Evolutionary conservation across 2,329 filamentous ascomycete species (phyloP).

Genomic region (Akanthomyces uredinophilus): DNA sequence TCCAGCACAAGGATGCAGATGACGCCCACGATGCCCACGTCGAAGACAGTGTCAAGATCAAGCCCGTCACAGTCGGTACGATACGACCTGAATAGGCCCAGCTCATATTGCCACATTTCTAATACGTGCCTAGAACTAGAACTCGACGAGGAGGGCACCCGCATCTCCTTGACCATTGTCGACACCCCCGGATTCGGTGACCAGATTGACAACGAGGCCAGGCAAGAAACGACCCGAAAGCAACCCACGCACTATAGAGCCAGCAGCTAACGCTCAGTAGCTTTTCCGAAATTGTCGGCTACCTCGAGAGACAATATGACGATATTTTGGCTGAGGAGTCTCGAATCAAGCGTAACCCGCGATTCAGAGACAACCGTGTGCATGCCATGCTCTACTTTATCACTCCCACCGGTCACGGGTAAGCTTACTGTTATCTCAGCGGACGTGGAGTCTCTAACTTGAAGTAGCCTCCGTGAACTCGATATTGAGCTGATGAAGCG

Average conservation of each 20-base stretch:
- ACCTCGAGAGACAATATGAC: slow-evolving; percentile 98
- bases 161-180: slow-evolving; percentile 96
- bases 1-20: slow-evolving; percentile 87
- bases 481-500: slow-evolving; percentile 99
- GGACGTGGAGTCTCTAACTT: neutral
- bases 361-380: slow-evolving; percentile 98
- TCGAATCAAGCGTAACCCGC: slow-evolving; percentile 99
- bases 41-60: slow-evolving; percentile 97
- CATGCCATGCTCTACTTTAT: slow-evolving; percentile 99
- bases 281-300: slow-evolving; percentile 96
- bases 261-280: slow-evolving; percentile 38
- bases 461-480: slow-evolving; percentile 80
- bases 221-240: slow-evolving; percentile 45
- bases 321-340: slow-evolving; percentile 99
- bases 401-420: slow-evolving; percentile 94
- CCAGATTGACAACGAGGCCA: slow-evolving; percentile 98
- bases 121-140: slow-evolving; percentile 64
- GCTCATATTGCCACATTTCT: slow-evolving; percentile 23
- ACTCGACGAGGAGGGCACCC: slow-evolving; percentile 95
- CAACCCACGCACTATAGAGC: neutral
- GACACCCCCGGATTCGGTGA: slow-evolving; percentile 98
- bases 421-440: slow-evolving; percentile 28
- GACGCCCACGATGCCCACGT: slow-evolving; percentile 83
- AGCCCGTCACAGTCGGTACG: slow-evolving; percentile 92
- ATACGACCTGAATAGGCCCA: slow-evolving; percentile 2